Evolutionary conservation across 2,329 filamentous ascomycete genomes (phyloP).

Genomic region (Diplocarpon mali): DNA sequence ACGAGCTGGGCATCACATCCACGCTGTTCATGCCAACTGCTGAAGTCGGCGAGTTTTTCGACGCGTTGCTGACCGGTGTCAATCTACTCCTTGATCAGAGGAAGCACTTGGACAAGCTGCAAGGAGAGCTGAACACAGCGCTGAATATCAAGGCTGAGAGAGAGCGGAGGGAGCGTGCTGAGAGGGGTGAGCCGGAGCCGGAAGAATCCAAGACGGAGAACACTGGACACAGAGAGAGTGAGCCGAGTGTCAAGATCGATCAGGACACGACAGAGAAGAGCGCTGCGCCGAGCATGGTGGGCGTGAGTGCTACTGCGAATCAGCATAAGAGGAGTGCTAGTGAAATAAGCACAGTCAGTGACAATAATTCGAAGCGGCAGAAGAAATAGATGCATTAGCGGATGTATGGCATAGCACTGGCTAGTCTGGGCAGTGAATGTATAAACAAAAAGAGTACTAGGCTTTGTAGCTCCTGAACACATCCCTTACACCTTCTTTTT

Average conservation of each 20-base stretch:
- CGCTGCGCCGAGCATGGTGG: constrained; percentile 31
- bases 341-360: constrained; percentile 60
- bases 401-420: too few relatives aligned
- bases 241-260: constrained; percentile 40
- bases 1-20: constrained; percentile 59
- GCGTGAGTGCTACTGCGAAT: constrained; percentile 50
- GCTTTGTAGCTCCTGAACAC: too few relatives aligned
- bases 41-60: constrained; percentile 60
- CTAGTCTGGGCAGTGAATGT: too few relatives aligned
- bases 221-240: constrained; percentile 36
- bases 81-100: constrained; percentile 59
- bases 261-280: constrained; percentile 26
- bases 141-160: constrained; percentile 40
- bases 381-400: constrained; percentile 28
- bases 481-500: too few relatives aligned
- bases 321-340: constrained; percentile 75
- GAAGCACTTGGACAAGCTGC: constrained; percentile 66
- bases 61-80: constrained; percentile 57
- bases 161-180: constrained; percentile 26
- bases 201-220: constrained; percentile 24
- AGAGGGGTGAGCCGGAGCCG: constrained; percentile 4
- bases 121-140: constrained; percentile 55
- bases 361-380: constrained; percentile 42
- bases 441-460: too few relatives aligned
- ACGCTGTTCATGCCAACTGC: constrained; percentile 64